Conservation (phyloP, 1,284 basidiomycete genomes). For the Cutaneotrichosporon cyanovorans region DNA sequence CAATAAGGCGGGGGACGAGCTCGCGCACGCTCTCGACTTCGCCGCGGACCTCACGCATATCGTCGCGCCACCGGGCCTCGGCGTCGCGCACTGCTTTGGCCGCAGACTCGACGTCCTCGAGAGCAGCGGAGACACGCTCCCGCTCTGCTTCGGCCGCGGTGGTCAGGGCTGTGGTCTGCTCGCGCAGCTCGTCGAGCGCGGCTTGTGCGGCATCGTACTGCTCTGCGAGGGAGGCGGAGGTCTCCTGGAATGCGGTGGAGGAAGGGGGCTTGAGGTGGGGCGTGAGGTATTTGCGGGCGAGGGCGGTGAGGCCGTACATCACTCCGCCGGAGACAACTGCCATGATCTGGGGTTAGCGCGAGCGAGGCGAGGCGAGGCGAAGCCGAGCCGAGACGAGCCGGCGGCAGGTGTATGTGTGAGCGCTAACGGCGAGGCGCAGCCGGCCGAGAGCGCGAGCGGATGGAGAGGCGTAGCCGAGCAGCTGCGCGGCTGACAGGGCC, state of each 20-base stretch:
- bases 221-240: constrained; percentile 72
- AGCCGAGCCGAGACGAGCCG: no score
- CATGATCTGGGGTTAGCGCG: constrained; percentile 61
- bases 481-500: no score
- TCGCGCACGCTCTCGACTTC: constrained; percentile 72
- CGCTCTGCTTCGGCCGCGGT: constrained; percentile 76
- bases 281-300: constrained; percentile 87
- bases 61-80: constrained; percentile 71
- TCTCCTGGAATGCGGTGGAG: constrained; percentile 79
- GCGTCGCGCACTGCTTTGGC: constrained; percentile 30
- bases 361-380: no score
- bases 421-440: no score
- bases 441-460: no score
- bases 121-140: constrained; percentile 65
- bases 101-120: constrained; percentile 69
- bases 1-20: constrained; percentile 91
- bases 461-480: no score
- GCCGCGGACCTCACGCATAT: constrained; percentile 84
- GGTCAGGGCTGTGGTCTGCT: constrained; percentile 63
- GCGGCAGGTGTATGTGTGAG: background rate
- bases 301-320: constrained; percentile 75
- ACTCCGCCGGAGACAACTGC: constrained; percentile 83
- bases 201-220: constrained; percentile 91
- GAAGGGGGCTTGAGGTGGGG: constrained; percentile 89
- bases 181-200: constrained; percentile 53